Conservation (phyloP, 441 rosid genomes). For the Iberis amara region DNA sequence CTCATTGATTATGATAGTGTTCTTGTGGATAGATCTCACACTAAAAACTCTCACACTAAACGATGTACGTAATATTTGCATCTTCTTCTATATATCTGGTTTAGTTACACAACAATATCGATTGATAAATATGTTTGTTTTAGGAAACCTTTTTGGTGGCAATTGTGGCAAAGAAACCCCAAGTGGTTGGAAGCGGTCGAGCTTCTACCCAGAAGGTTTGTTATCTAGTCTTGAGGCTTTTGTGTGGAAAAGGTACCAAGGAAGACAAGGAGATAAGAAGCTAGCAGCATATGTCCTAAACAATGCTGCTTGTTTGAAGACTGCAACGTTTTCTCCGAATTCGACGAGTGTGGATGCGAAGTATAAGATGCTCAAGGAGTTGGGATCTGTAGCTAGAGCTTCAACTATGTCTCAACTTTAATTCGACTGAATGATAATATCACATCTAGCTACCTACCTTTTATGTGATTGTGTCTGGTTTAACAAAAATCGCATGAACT, state of each 20-base stretch:
- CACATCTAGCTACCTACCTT: too few species aligned
- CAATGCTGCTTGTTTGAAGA: constrained; percentile 15
- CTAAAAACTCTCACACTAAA: too few species aligned
- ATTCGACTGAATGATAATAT: background rate
- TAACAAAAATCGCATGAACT: too few species aligned
- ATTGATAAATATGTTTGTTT: background rate
- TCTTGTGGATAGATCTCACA: too few species aligned
- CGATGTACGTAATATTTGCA: constrained; percentile 7
- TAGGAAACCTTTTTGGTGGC: background rate
- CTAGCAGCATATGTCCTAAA: constrained; percentile 5
- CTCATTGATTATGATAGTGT: too few species aligned
- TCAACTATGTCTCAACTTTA: background rate
- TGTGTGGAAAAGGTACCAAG: constrained; percentile 7
- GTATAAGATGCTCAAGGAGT: constrained; percentile 12
- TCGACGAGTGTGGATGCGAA: background rate
- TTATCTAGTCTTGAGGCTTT: constrained; percentile 14
- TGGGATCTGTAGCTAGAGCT: constrained; percentile 13
- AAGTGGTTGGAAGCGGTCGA: constrained; percentile 6
- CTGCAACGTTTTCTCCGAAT: constrained; percentile 4
- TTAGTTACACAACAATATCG: background rate
- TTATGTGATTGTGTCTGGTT: too few species aligned
- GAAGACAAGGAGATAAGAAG: constrained; percentile 3
- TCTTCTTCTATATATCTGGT: background rate
- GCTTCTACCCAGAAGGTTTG: constrained; percentile 16
- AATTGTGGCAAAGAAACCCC: background rate